A percentile compares a stretch with the other conserved stretches of the same genome.
Evolutionary conservation across 2,329 filamentous ascomycete species (phyloP).

Genomic region (Teratosphaeria nubilosa): DNA sequence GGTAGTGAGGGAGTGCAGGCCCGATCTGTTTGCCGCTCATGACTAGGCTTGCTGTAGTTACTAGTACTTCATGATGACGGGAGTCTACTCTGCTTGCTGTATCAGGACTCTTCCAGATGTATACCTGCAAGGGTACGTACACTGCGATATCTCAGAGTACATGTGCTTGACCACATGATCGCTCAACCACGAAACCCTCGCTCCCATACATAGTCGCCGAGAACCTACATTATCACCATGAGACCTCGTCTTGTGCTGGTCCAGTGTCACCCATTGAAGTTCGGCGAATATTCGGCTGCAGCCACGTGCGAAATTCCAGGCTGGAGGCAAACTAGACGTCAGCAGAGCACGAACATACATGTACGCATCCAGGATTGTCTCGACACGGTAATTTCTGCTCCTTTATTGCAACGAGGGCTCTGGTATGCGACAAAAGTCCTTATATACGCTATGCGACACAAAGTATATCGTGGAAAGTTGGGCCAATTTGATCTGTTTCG

Average conservation of each 20-base stretch:
- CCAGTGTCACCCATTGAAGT: neutral
- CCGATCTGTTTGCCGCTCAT: slow-evolving; percentile 4
- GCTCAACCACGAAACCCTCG: too few relatives aligned
- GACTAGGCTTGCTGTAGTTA: neutral
- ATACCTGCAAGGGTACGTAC: neutral
- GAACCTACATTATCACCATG: too few relatives aligned
- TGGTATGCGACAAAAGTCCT: too few relatives aligned
- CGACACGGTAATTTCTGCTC: neutral
- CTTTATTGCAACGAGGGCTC: too few relatives aligned
- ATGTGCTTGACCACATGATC: too few relatives aligned
- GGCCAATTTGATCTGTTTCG: neutral
- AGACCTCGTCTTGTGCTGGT: neutral
- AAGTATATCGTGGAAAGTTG: too few relatives aligned
- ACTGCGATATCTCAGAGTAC: too few relatives aligned
- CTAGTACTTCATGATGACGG: neutral
- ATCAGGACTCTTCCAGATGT: neutral
- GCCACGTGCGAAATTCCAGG: neutral
- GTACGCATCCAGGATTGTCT: neutral
- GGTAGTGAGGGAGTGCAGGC: slow-evolving; percentile 10
- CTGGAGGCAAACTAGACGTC: neutral
- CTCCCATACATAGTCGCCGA: too few relatives aligned
- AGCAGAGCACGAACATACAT: neutral
- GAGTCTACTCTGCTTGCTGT: neutral
- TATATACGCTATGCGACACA: too few relatives aligned
- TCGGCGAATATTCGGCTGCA: neutral